Percentiles rank a stretch among this genome's conserved stretches.
Evolutionary conservation across 768 basidiomycete species (phyloP).

Genomic region (Termitomyces sp.): DNA sequence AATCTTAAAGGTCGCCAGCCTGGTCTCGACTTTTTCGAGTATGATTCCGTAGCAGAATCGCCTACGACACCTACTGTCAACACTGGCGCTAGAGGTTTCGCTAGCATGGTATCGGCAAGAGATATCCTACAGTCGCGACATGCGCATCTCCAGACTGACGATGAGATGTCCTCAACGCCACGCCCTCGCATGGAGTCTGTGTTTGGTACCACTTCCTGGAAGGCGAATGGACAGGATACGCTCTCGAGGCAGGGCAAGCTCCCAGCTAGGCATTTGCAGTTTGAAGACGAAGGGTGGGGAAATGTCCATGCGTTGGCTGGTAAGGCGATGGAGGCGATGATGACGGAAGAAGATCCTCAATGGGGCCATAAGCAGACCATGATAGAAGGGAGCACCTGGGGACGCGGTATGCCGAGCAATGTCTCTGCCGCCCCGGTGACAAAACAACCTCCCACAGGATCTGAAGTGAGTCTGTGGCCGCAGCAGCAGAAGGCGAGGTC

Average conservation of each 20-base stretch:
- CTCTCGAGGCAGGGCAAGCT: neutral
- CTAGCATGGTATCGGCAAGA: constrained; percentile 5
- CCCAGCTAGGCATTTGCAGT: neutral
- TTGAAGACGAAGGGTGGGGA: constrained; percentile 1
- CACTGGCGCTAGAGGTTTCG: constrained; percentile 7
- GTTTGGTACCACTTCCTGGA: constrained; percentile 1
- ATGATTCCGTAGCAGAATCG: constrained; percentile 7
- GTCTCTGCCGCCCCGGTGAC: neutral
- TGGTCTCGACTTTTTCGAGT: constrained; percentile 11
- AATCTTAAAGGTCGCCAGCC: constrained; percentile 21
- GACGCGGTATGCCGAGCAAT: neutral
- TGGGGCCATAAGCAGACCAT: constrained; percentile 1
- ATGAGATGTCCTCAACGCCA: constrained; percentile 15
- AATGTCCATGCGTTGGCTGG: neutral
- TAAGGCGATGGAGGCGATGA: neutral
- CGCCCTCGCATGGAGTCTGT: constrained; percentile 7
- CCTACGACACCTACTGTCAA: constrained; percentile 9
- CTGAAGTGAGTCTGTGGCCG: neutral
- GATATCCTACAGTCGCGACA: constrained; percentile 11
- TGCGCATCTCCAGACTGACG: constrained; percentile 3
- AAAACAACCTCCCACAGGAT: neutral
- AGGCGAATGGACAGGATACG: neutral
- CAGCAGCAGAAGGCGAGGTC: neutral
- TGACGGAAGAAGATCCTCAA: neutral
- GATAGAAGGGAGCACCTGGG: constrained; percentile 2